Conservation (phyloP, 2,329 filamentous ascomycete genomes). For the Talaromyces islandicus region DNA sequence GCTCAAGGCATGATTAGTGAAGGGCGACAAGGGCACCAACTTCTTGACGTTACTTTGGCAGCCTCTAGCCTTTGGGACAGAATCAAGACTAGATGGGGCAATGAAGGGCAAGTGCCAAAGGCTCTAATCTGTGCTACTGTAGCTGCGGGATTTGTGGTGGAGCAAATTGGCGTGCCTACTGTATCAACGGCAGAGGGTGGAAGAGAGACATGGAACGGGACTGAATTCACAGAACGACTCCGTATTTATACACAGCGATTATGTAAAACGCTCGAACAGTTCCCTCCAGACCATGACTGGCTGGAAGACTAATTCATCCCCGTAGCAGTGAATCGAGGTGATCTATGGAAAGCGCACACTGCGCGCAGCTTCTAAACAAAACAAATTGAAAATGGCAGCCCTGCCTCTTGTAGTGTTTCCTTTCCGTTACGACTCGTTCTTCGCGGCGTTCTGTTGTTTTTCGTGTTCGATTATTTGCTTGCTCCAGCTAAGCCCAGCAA, state of each 20-base stretch:
- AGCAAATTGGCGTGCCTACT: constrained; percentile 79
- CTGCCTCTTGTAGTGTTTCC: constrained; percentile 12
- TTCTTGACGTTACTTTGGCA: constrained; percentile 30
- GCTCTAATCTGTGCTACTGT: constrained; percentile 74
- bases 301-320: constrained; percentile 26
- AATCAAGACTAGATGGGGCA: constrained; percentile 40
- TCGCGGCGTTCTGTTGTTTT: constrained; percentile 38
- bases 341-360: constrained; percentile 34
- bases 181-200: constrained; percentile 25
- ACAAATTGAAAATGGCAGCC: constrained; percentile 10
- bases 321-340: constrained; percentile 26
- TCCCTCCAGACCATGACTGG: constrained; percentile 26
- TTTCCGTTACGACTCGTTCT: constrained; percentile 31
- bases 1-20: constrained; percentile 49
- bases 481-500: constrained; percentile 53
- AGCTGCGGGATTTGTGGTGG: constrained; percentile 86
- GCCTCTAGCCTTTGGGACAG: constrained; percentile 51
- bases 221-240: constrained; percentile 39
- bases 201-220: constrained; percentile 40
- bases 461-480: constrained; percentile 67
- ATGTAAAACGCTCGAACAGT: constrained; percentile 33
- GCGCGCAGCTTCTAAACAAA: constrained; percentile 17
- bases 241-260: constrained; percentile 39
- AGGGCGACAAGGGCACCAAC: constrained; percentile 23
- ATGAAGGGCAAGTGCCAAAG: constrained; percentile 47